phyloP scores from a whole-genome alignment of 140 eudicot species.

The Oenanthe javanica region DNA sequence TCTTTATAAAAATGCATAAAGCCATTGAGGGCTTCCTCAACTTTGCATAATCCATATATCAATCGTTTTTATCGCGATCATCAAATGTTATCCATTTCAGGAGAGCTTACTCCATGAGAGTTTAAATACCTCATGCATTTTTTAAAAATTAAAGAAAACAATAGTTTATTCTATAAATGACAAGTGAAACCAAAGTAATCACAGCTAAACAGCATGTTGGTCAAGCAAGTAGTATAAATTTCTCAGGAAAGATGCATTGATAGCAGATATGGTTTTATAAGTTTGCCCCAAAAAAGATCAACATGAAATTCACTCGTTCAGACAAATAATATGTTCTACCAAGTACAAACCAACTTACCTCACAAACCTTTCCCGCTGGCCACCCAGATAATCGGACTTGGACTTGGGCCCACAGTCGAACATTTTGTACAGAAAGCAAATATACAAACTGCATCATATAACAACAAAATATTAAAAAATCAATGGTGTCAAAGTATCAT shows the following conservation, averaged over 20 bases:
- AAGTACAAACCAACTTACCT: slow-evolving; percentile 30
- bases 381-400: slow-evolving; percentile 43
- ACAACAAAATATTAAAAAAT: neutral
- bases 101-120: neutral
- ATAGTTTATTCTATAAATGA: neutral
- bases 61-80: neutral
- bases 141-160: neutral
- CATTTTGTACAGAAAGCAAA: slow-evolving; percentile 23
- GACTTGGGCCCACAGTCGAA: slow-evolving; percentile 35
- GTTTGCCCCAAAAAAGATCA: neutral
- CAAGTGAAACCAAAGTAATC: neutral
- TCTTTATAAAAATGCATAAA: neutral
- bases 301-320: neutral
- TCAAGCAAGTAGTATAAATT: neutral
- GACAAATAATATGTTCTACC: neutral
- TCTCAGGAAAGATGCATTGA: neutral
- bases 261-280: neutral
- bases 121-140: neutral
- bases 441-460: slow-evolving; percentile 7
- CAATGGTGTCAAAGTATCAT: neutral
- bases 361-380: slow-evolving; percentile 42
- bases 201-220: slow-evolving; percentile 1
- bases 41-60: neutral
- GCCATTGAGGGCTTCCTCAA: neutral
- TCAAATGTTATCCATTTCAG: neutral